Evolutionary conservation across 176 grass and related monocot species (phyloP).

Genomic region (Cocos nucifera): DNA sequence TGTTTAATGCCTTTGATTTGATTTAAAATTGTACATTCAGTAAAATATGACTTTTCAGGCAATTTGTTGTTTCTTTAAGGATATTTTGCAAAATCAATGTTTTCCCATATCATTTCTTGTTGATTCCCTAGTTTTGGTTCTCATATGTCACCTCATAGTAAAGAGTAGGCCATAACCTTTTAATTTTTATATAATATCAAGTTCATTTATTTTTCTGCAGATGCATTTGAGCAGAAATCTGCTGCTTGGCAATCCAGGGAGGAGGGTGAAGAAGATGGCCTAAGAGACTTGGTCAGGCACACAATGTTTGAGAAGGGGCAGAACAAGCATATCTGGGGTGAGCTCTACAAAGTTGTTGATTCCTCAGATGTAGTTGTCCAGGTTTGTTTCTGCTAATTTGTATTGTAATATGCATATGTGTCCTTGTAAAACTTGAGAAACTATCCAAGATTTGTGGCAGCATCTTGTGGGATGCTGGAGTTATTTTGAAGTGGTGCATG

Average conservation of each 20-base stretch:
- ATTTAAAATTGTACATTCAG: no score
- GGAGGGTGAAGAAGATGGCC: slow-evolving; percentile 76
- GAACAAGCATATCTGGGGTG: slow-evolving; percentile 98
- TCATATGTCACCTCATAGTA: no score
- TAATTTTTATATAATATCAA: no score
- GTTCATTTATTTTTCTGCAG: slow-evolving; percentile 22
- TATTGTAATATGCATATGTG: not conserved
- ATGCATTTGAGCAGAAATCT: slow-evolving; percentile 66
- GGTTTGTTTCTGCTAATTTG: slow-evolving; percentile 13
- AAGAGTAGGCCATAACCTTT: no score
- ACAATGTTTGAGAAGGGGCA: slow-evolving; percentile 99
- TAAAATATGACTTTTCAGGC: no score
- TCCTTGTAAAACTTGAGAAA: no score
- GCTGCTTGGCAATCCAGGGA: slow-evolving; percentile 41
- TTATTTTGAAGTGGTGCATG: no score
- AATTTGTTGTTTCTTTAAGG: no score
- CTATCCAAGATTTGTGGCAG: no score
- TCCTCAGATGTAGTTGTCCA: slow-evolving; percentile 96
- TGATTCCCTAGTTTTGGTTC: not conserved
- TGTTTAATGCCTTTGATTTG: not conserved
- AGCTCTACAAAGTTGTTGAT: slow-evolving; percentile 94
- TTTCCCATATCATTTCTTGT: not conserved
- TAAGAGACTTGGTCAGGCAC: slow-evolving; percentile 84
- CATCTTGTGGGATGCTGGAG: no score
- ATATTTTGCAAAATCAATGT: no score